Conservation (phyloP, 2,329 filamentous ascomycete species). For the Shiraia bambusicola region DNA sequence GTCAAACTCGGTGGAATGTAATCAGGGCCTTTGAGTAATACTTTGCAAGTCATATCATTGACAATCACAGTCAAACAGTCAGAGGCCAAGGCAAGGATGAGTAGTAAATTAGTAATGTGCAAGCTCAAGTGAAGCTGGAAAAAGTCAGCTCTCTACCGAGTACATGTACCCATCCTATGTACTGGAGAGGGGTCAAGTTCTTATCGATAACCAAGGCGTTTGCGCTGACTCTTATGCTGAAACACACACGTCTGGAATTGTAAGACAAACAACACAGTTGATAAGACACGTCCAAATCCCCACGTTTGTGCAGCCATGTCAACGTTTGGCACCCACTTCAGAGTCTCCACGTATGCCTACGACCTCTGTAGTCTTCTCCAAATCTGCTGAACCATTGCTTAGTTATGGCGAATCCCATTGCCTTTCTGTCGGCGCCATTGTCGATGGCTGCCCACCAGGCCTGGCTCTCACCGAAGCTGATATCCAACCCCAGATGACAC, state of each 20-base stretch:
- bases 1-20: too few species aligned
- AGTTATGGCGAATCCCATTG: constrained; percentile 87
- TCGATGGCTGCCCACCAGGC: constrained; percentile 88
- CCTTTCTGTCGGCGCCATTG: constrained; percentile 88
- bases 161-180: too few species aligned
- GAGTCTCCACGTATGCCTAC: constrained; percentile 71
- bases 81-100: too few species aligned
- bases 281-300: constrained; percentile 4
- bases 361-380: background rate
- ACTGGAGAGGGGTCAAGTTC: too few species aligned
- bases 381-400: constrained; percentile 20
- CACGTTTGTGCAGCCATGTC: constrained; percentile 50
- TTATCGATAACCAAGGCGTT: constrained; percentile 10
- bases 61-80: too few species aligned
- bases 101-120: too few species aligned
- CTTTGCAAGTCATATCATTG: too few species aligned
- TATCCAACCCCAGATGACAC: constrained; percentile 93
- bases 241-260: constrained; percentile 12
- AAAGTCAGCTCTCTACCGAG: background rate
- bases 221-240: too few species aligned
- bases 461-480: constrained; percentile 81
- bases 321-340: constrained; percentile 80
- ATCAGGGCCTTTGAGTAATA: too few species aligned
- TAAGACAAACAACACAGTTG: too few species aligned
- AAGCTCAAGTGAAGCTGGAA: too few species aligned